Conservation (phyloP, 1,139 yeast genomes). For the Schwanniomyces etchellsii region DNA sequence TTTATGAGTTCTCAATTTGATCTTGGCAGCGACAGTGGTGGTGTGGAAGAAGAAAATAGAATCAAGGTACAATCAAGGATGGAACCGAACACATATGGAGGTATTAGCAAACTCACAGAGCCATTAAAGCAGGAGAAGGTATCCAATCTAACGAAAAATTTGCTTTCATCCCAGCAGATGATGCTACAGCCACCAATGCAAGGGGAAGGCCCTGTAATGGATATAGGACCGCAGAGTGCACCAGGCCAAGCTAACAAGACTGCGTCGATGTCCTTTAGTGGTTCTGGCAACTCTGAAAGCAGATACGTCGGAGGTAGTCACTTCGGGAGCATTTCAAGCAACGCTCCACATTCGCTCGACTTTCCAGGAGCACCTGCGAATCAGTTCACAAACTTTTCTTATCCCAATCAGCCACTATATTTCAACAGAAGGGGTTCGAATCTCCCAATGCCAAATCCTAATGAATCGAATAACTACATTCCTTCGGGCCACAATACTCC, state of each 20-base stretch:
- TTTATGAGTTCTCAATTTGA: slow-evolving; percentile 1
- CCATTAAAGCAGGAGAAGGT: background rate
- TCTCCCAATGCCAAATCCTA: slow-evolving; percentile 6
- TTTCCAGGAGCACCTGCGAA: slow-evolving; percentile 1
- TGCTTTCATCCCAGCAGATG: slow-evolving; percentile 15
- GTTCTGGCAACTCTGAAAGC: background rate
- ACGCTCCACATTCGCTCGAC: background rate
- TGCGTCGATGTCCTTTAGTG: background rate
- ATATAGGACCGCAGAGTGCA: too few relatives aligned
- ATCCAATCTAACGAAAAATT: slow-evolving; percentile 37
- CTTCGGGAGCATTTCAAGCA: background rate
- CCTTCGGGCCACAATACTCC: slow-evolving; percentile 53
- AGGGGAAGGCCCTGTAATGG: too few relatives aligned
- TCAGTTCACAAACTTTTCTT: slow-evolving; percentile 5
- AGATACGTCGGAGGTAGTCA: background rate
- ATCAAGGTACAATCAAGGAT: background rate
- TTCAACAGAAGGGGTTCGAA: slow-evolving; percentile 1
- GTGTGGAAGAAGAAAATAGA: background rate
- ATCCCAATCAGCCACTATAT: slow-evolving; percentile 3
- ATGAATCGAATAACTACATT: slow-evolving; percentile 30
- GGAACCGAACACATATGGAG: background rate
- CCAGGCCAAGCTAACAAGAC: background rate
- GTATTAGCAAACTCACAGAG: background rate
- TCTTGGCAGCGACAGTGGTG: background rate
- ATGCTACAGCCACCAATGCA: slow-evolving; percentile 1